Conservation (phyloP, 2,329 filamentous ascomycete genomes). For the Tolypocladium sp. region DNA sequence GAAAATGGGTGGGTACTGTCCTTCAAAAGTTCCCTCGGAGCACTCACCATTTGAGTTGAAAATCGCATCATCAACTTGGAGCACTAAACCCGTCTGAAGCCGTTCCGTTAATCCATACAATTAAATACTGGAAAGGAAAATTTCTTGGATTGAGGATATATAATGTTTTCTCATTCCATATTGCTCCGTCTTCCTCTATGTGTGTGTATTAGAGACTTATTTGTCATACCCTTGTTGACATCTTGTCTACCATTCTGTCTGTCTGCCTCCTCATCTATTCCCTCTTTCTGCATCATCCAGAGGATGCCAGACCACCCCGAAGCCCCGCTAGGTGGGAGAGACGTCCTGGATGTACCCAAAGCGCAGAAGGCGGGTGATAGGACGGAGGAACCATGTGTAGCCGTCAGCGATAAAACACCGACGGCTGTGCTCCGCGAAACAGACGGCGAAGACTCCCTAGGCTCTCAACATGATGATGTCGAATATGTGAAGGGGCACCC, state of each 20-base stretch:
- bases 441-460: not conserved
- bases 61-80: not conserved
- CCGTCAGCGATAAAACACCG: not conserved
- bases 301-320: not conserved
- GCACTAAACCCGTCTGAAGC: not conserved
- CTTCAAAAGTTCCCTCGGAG: not conserved
- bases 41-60: not conserved
- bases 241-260: not conserved
- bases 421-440: not conserved
- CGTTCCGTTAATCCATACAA: not conserved
- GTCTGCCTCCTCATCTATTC: not conserved
- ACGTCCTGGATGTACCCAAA: not conserved
- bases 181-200: no score
- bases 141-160: no score
- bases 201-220: no score
- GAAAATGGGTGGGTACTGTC: not conserved
- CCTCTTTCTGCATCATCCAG: not conserved
- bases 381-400: not conserved
- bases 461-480: not conserved
- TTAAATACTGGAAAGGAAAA: not conserved
- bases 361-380: not conserved
- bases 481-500: not conserved
- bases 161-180: no score
- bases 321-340: not conserved
- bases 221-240: no score